Conservation (phyloP, 768 basidiomycete species). For the Sporobolomyces pararoseus region DNA sequence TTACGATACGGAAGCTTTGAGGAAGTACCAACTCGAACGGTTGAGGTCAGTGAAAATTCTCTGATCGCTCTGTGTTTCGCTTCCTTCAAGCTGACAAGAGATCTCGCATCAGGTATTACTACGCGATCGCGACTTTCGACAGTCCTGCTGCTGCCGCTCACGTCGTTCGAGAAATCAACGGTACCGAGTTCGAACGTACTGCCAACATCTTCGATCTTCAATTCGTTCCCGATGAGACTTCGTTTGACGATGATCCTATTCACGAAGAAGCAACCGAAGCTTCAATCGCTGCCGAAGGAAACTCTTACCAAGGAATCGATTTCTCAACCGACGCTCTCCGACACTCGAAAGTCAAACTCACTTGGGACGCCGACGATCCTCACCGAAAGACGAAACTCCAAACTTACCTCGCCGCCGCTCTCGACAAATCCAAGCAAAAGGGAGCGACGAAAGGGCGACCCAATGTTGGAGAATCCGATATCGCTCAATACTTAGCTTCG, state of each 20-base stretch:
- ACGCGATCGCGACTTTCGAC: conserved; percentile 88
- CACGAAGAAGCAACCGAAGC: conserved; percentile 83
- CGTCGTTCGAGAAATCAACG: conserved; percentile 80
- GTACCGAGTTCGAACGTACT: conserved; percentile 91
- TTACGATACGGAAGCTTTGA: conserved; percentile 78
- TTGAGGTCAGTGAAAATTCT: conserved; percentile 70
- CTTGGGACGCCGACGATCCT: conserved; percentile 97
- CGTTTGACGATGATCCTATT: conserved; percentile 43
- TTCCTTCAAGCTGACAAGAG: conserved; percentile 3
- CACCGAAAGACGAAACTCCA: conserved; percentile 62
- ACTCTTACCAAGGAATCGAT: conserved; percentile 68
- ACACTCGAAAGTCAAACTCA: conserved; percentile 94
- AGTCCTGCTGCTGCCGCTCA: conserved; percentile 69
- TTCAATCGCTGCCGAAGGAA: conserved; percentile 49
- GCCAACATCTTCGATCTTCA: conserved; percentile 94
- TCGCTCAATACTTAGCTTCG: conserved; percentile 70
- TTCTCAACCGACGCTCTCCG: conserved; percentile 93
- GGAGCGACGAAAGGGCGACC: conserved; percentile 56
- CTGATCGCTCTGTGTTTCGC: conserved; percentile 2
- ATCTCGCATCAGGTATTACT: conserved; percentile 69
- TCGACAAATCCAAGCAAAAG: conserved; percentile 62
- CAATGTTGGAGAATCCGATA: conserved; percentile 87
- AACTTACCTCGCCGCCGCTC: conserved; percentile 36
- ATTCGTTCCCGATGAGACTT: conserved; percentile 51
- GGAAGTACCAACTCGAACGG: conserved; percentile 88